These are phyloP conservation scores for Daldinia childiae DNA, from an alignment of 495 filamentous ascomycete genomes.

Conservation along the genomic window DNA sequence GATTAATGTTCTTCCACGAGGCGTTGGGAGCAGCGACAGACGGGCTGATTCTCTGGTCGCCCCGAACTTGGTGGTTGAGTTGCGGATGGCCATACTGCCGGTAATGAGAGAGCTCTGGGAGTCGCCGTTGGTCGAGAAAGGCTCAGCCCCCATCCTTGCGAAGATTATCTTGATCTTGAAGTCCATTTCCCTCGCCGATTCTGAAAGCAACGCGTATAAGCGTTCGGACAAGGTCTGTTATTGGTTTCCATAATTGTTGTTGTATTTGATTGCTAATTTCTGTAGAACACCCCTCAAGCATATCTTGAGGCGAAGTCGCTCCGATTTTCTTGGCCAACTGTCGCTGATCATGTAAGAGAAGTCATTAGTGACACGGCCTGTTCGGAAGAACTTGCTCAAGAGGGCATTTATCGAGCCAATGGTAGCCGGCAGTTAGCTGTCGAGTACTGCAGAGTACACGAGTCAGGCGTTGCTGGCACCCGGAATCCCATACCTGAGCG, in stretches of 20 bases:
- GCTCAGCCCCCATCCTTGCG: conserved; percentile 76
- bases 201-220: conserved; percentile 72
- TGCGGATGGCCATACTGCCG: conserved; percentile 84
- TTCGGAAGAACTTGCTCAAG: conserved; percentile 66
- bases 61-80: conserved; percentile 85
- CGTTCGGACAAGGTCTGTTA: conserved; percentile 61
- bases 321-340: conserved; percentile 47
- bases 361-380: conserved; percentile 35
- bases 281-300: conserved; percentile 47
- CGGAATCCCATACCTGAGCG: conserved; percentile 73
- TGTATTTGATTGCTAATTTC: conserved; percentile 24
- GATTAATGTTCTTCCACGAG: conserved; percentile 62
- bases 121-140: conserved; percentile 80
- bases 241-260: background rate
- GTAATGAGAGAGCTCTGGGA: conserved; percentile 83
- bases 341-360: conserved; percentile 42
- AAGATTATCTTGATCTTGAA: conserved; percentile 85
- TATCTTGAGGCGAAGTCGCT: conserved; percentile 47
- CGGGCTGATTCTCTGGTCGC: conserved; percentile 74
- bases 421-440: conserved; percentile 66
- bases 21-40: conserved; percentile 59
- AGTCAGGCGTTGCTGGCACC: conserved; percentile 50
- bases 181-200: conserved; percentile 77
- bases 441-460: conserved; percentile 77
- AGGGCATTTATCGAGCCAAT: conserved; percentile 84